Conservation (phyloP, 495 filamentous ascomycete species). For the Talaromyces stipitatus region DNA sequence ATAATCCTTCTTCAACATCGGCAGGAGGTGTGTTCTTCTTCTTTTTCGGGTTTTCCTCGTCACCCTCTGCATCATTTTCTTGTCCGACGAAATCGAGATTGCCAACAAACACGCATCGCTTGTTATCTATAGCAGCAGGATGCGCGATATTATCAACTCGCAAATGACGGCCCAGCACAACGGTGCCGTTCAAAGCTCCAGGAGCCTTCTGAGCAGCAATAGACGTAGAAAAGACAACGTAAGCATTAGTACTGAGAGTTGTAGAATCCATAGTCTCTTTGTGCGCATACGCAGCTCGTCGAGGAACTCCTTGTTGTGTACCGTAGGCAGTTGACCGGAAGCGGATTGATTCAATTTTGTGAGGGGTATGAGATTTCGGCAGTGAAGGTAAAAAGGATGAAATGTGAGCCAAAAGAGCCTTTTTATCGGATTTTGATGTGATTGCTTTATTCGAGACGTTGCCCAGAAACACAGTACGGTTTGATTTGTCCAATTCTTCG, state of each 20-base stretch:
- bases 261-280: conserved; percentile 79
- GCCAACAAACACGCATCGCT: conserved; percentile 91
- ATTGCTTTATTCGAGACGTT: conserved; percentile 82
- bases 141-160: conserved; percentile 86
- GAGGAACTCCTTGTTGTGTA: conserved; percentile 61
- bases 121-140: conserved; percentile 71
- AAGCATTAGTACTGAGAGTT: conserved; percentile 90
- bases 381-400: conserved; percentile 45
- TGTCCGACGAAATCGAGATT: conserved; percentile 94
- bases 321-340: conserved; percentile 89
- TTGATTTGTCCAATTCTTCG: conserved; percentile 71
- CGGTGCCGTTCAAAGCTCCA: conserved; percentile 69
- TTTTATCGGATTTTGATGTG: conserved; percentile 71
- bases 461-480: conserved; percentile 84
- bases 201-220: conserved; percentile 69
- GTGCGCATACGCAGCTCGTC: conserved; percentile 80
- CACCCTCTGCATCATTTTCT: conserved; percentile 52
- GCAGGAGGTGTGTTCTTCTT: conserved; percentile 63
- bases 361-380: conserved; percentile 34
- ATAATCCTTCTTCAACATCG: conserved; percentile 92
- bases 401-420: conserved; percentile 62
- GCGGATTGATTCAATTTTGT: conserved; percentile 80
- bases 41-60: conserved; percentile 35
- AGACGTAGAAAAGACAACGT: conserved; percentile 73
- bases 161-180: conserved; percentile 81